phyloP scores from a whole-genome alignment of 495 filamentous ascomycete genomes.

The Pseudotulostoma volvatum region DNA sequence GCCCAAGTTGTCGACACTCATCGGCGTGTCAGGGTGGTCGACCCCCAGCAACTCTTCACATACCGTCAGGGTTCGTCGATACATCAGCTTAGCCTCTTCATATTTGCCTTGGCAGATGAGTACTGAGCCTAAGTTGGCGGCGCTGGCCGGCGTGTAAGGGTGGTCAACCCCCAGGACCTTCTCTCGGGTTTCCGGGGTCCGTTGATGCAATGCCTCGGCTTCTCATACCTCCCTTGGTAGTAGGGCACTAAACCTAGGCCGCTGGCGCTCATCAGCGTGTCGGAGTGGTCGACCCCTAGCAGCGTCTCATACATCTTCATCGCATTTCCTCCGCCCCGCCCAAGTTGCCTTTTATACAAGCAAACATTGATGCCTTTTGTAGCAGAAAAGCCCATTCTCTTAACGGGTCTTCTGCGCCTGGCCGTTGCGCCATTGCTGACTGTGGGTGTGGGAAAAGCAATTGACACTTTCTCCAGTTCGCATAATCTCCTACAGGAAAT shows the following conservation, averaged over 20 bases:
- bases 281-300: slow-evolving; percentile 5
- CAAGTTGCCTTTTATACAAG: slow-evolving; percentile 5
- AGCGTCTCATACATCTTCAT: slow-evolving; percentile 3
- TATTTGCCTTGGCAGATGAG: slow-evolving; percentile 9
- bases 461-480: slow-evolving; percentile 16
- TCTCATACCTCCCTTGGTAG: slow-evolving; percentile 13
- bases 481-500: slow-evolving; percentile 24
- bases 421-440: slow-evolving; percentile 7
- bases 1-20: slow-evolving; percentile 4
- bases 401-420: slow-evolving; percentile 3
- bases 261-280: slow-evolving; percentile 2
- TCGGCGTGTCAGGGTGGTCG: slow-evolving; percentile 2
- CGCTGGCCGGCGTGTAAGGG: slow-evolving; percentile 11
- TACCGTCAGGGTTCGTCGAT: too few species aligned
- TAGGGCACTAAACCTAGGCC: slow-evolving; percentile 7
- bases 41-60: slow-evolving; percentile 2
- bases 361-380: slow-evolving; percentile 9
- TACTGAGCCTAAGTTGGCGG: slow-evolving; percentile 12
- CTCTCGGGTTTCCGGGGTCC: slow-evolving; percentile 9
- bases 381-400: slow-evolving; percentile 11
- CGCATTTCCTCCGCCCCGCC: slow-evolving; percentile 5
- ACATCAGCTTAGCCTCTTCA: slow-evolving; percentile 11
- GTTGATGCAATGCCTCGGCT: slow-evolving; percentile 20
- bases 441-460: slow-evolving; percentile 14
- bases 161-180: slow-evolving; percentile 10